phyloP scores from a whole-genome alignment of 257 asterid species.

The Nicotiana tomentosiformis region DNA sequence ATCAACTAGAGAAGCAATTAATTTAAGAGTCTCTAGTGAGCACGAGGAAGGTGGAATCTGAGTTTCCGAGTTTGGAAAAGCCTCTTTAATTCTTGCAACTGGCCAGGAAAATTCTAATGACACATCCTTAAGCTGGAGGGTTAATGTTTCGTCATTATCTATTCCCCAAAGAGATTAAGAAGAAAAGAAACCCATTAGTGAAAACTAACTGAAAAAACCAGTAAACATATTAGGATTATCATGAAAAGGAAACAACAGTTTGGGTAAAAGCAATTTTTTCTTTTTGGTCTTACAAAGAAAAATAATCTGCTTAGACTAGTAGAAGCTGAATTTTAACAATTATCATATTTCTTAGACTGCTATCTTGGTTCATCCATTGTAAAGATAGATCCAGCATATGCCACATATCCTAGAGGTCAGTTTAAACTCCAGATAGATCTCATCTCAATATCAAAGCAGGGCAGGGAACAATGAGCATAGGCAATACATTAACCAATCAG shows the following conservation, averaged over 20 bases:
- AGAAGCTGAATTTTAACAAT: background rate
- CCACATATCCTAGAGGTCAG: background rate
- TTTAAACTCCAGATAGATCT: background rate
- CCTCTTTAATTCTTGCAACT: slow-evolving; percentile 67
- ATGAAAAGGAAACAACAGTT: background rate
- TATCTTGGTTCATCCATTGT: background rate
- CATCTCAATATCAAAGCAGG: background rate
- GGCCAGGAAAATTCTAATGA: slow-evolving; percentile 82
- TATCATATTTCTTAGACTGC: background rate
- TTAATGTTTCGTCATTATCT: slow-evolving; percentile 72
- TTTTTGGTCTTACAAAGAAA: background rate
- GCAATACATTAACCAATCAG: background rate
- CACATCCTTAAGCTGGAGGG: slow-evolving; percentile 77
- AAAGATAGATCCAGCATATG: background rate
- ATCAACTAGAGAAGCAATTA: slow-evolving; percentile 68
- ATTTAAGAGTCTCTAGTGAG: slow-evolving; percentile 62
- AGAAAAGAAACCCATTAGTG: background rate
- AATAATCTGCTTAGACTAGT: background rate
- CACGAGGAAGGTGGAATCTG: slow-evolving; percentile 55
- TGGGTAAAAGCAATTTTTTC: background rate
- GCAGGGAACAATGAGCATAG: background rate
- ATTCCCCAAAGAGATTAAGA: slow-evolving; percentile 4
- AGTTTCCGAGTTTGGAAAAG: slow-evolving; percentile 54
- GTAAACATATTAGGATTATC: background rate
- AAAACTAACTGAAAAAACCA: background rate